phyloP scores from a whole-genome alignment of 495 filamentous ascomycete species.

The Pseudoneurospora amorphoporcata region DNA sequence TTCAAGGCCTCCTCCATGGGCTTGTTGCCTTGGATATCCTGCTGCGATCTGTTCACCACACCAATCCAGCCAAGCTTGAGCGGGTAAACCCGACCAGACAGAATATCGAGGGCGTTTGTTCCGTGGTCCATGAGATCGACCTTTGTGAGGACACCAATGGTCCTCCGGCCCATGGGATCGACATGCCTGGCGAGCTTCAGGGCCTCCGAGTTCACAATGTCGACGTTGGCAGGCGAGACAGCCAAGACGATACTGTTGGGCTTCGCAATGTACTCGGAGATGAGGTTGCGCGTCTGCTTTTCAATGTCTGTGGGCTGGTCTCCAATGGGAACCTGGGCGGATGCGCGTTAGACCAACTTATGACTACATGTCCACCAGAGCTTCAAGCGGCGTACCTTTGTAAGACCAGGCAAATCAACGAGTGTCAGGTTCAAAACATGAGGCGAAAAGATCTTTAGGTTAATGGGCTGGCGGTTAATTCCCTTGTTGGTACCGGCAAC shows the following conservation, averaged over 20 bases:
- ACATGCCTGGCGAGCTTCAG: constrained; percentile 96
- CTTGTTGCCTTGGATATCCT: constrained; percentile 95
- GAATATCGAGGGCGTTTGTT: constrained; percentile 93
- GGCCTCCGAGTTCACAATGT: constrained; percentile 96
- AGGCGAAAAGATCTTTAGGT: constrained; percentile 97
- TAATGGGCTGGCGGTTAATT: constrained; percentile 95
- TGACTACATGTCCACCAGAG: background rate
- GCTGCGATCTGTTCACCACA: constrained; percentile 95
- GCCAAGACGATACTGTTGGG: constrained; percentile 97
- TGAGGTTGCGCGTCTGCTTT: constrained; percentile 94
- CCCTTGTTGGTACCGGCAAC: constrained; percentile 98
- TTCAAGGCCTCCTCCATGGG: constrained; percentile 80
- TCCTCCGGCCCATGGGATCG: constrained; percentile 86
- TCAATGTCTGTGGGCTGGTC: constrained; percentile 98
- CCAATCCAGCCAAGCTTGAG: constrained; percentile 97
- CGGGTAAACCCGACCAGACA: constrained; percentile 92
- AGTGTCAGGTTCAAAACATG: constrained; percentile 94
- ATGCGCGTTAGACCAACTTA: constrained; percentile 5
- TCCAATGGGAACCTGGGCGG: constrained; percentile 75
- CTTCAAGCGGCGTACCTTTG: constrained; percentile 54
- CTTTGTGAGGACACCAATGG: constrained; percentile 96
- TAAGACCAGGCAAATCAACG: constrained; percentile 91
- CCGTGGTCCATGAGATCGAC: constrained; percentile 98
- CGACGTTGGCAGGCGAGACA: constrained; percentile 95
- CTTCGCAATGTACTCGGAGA: constrained; percentile 97